phyloP scores from a whole-genome alignment of 2,329 filamentous ascomycete species.

The Coniochaeta pulveracea region DNA sequence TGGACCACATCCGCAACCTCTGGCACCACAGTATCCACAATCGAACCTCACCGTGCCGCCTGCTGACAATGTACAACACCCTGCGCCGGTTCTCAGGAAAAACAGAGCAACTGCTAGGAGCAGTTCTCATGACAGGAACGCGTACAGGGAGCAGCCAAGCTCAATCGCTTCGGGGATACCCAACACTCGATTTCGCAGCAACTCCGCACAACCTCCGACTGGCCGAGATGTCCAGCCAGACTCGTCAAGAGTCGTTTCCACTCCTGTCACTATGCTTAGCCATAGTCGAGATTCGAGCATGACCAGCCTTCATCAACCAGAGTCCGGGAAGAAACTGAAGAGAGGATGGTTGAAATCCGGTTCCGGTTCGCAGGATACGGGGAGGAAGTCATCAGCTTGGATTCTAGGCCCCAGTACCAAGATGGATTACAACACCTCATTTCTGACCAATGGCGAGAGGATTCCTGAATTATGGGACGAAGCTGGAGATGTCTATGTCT shows the following conservation, averaged over 20 bases:
- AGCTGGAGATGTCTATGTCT: conserved; percentile 42
- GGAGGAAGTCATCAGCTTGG: conserved; percentile 31
- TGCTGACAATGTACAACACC: neutral
- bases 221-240: conserved; percentile 17
- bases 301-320: conserved; percentile 29
- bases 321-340: conserved; percentile 30
- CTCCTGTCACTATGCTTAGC: conserved; percentile 16
- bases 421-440: conserved; percentile 43
- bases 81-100: neutral
- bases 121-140: neutral
- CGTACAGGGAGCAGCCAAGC: conserved; percentile 6
- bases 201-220: conserved; percentile 32
- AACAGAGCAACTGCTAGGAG: neutral
- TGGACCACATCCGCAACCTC: conserved; percentile 6
- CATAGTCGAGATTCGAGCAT: conserved; percentile 21
- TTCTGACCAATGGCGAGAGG: conserved; percentile 43
- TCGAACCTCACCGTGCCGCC: neutral
- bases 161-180: conserved; percentile 8
- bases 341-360: conserved; percentile 42
- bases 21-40: conserved; percentile 4
- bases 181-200: conserved; percentile 28
- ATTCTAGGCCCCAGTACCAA: conserved; percentile 34
- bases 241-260: conserved; percentile 17
- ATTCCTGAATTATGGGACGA: conserved; percentile 59
- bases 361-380: conserved; percentile 32